phyloP scores from a whole-genome alignment of 768 basidiomycete genomes.

The Phanerodontia chrysosporium region DNA sequence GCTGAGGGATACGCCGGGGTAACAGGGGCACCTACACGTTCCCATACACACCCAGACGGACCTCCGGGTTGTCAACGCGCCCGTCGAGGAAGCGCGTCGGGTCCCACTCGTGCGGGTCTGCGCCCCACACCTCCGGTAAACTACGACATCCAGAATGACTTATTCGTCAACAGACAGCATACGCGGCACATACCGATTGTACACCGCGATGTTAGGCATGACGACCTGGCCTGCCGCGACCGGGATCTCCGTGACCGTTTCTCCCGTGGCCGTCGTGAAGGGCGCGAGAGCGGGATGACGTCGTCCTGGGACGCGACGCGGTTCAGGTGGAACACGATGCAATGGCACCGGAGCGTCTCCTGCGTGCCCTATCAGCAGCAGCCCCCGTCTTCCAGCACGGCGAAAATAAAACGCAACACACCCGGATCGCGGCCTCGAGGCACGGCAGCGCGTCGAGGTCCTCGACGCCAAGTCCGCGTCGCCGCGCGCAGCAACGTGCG shows the following conservation, averaged over 20 bases:
- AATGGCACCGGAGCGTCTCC: slow-evolving; percentile 30
- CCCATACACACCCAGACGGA: slow-evolving; percentile 6
- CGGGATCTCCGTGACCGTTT: slow-evolving; percentile 23
- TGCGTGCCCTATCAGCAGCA: background rate
- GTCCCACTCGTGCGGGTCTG: slow-evolving; percentile 27
- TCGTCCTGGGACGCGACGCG: slow-evolving; percentile 27
- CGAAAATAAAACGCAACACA: background rate
- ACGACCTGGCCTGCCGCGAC: slow-evolving; percentile 24
- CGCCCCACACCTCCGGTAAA: slow-evolving; percentile 26
- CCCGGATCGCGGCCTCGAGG: slow-evolving; percentile 31
- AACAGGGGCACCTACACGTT: slow-evolving; percentile 4
- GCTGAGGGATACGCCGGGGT: background rate
- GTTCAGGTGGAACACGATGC: slow-evolving; percentile 25
- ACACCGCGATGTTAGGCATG: slow-evolving; percentile 25
- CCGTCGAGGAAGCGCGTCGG: slow-evolving; percentile 23
- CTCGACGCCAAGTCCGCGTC: slow-evolving; percentile 23
- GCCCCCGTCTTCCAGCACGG: background rate
- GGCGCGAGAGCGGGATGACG: slow-evolving; percentile 30
- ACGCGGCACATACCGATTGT: slow-evolving; percentile 27
- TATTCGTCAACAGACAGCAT: background rate
- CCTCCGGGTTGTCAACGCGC: background rate
- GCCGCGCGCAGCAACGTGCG: slow-evolving; percentile 19
- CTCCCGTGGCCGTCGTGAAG: slow-evolving; percentile 25
- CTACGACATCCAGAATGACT: slow-evolving; percentile 2
- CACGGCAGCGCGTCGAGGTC: slow-evolving; percentile 32